Evolutionary conservation across 352 stramenopile genomes (phyloP), one percentile per base, ranked within the genome.

Genomic region (Globisporangium okanoganense): DNA sequence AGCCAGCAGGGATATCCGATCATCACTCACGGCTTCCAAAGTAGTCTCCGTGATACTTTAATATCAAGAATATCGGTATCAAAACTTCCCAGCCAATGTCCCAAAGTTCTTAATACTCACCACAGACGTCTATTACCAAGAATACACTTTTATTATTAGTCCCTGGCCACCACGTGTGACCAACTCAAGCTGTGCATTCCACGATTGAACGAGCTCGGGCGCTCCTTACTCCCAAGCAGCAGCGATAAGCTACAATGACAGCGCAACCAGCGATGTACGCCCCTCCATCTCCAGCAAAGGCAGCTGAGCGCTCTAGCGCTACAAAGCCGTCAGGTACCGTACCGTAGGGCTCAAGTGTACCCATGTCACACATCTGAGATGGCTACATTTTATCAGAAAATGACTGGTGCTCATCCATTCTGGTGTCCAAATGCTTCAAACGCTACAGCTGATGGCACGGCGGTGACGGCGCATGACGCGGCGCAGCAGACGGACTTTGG

Each of bases 401-500:
- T 40, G 35, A 43, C 36, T 43, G 14, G 33, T 38, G 36, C 36
- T 43, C 9, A 43, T n/a, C 36, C 36, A 43, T 43, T n/a, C 14
- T 4, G 2, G 18, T 47, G 13, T 47, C 16, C 18, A 9, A 3
- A 47, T 47, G 2, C 14, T 24, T 47, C 24, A 35, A 12, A 52
- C 45, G 6, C 24, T 18, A 6, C 44, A 54, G 2, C 47, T 18
- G 10, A 9, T 38, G 14, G 14, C 4, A 54, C 48, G 36, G 24
- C 20, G 1, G 48, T 54, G 16, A 54, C 31, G 2, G 48, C 48
- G 27, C 36, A 54, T 40, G 48, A 54, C 4, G 48, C 27, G 18
- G 27, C 45, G 25, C 29, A 61, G 29, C 57, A 63, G 25, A 56
- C 45, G 16, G 47, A 56, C 24, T 63, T 63, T 48, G 57, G 31